These are phyloP conservation scores for Phyllosticta citribraziliensis DNA, from an alignment of 2,329 filamentous ascomycete genomes.

Conservation along the genomic window DNA sequence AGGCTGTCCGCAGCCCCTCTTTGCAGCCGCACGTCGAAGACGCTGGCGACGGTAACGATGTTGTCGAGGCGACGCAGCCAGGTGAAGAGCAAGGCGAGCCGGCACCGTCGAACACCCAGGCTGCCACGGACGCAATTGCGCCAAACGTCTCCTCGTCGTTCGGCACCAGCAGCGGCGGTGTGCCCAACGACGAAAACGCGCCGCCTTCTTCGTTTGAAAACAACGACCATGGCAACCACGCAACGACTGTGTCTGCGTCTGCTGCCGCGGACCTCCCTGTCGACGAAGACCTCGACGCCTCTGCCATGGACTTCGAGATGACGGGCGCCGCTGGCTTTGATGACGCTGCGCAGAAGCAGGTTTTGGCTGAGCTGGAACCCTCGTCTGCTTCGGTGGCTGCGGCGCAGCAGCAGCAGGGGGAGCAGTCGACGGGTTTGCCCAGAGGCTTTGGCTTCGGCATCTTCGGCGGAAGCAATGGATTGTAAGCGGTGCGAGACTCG, in stretches of 20 bases:
- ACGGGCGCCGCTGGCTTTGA: not conserved
- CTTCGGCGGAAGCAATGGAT: no score
- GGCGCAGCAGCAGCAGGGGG: not conserved
- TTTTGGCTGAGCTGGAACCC: not conserved
- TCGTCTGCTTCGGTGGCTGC: not conserved
- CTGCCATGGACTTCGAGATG: not conserved
- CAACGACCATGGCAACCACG: no score
- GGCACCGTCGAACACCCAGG: not conserved
- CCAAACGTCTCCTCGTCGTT: not conserved
- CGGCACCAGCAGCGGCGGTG: not conserved
- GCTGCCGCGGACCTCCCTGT: not conserved
- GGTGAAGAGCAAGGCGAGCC: not conserved
- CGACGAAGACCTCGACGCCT: not conserved
- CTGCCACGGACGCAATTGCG: not conserved
- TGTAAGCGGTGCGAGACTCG: no score
- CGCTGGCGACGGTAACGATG: not conserved
- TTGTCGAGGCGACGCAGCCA: not conserved
- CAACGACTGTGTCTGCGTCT: no score
- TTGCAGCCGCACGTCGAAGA: not conserved
- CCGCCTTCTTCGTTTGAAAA: not conserved
- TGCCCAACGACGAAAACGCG: not conserved
- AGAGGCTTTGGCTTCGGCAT: no score
- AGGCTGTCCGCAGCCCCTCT: not conserved
- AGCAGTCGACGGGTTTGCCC: no score
- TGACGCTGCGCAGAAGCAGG: not conserved